phyloP scores from a whole-genome alignment of 805 yeast genomes.

The Yarrowia sp. region DNA sequence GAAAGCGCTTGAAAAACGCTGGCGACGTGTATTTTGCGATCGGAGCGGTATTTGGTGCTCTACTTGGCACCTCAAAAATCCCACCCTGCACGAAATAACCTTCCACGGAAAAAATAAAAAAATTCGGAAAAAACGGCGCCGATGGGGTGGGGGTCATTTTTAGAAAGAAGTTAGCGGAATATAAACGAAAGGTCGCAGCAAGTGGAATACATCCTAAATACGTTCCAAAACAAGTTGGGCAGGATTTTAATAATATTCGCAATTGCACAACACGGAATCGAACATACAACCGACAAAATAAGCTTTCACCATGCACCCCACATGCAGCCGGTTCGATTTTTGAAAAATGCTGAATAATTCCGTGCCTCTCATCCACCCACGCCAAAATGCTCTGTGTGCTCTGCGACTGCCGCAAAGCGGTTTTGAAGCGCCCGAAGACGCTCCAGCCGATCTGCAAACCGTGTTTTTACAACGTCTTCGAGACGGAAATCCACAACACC shows the following conservation, averaged over 20 bases:
- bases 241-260: too few relatives aligned
- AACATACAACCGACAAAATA: background rate
- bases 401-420: constrained; percentile 79
- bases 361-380: background rate
- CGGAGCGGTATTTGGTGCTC: too few relatives aligned
- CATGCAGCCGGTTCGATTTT: background rate
- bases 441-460: constrained; percentile 83
- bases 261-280: background rate
- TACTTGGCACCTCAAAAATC: background rate
- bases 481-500: constrained; percentile 92
- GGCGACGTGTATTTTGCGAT: background rate
- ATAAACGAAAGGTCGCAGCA: too few relatives aligned
- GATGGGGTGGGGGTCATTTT: too few relatives aligned
- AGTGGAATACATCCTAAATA: too few relatives aligned
- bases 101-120: background rate
- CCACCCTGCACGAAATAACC: background rate
- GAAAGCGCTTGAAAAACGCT: background rate
- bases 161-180: too few relatives aligned
- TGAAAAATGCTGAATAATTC: background rate
- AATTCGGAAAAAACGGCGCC: background rate
- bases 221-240: too few relatives aligned
- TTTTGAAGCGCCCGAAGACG: constrained; percentile 88
- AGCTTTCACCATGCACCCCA: background rate
- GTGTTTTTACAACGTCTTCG: constrained; percentile 88
- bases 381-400: constrained; percentile 63